phyloP scores from a whole-genome alignment of 176 grass and related monocot genomes.

The Bolboschoenus planiculmis region DNA sequence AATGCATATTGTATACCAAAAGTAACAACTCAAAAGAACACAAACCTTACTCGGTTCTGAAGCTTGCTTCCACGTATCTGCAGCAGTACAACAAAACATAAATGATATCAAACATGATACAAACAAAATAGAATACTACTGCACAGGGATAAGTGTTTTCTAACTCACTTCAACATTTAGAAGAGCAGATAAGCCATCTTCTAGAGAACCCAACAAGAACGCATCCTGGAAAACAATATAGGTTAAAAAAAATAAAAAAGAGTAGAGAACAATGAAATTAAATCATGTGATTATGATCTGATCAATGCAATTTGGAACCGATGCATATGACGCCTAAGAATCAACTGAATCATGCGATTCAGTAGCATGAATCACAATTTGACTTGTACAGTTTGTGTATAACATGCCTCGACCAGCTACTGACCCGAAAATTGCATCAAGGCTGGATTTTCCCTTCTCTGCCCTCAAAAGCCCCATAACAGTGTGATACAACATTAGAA shows the following conservation, averaged over 20 bases:
- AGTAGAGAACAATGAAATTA: neutral
- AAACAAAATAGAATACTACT: slow-evolving; percentile 9
- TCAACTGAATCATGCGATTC: neutral
- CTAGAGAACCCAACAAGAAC: slow-evolving; percentile 46
- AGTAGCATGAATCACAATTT: neutral
- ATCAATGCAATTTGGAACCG: neutral
- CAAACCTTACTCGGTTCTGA: slow-evolving; percentile 53
- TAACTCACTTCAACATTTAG: slow-evolving; percentile 63
- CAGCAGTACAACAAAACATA: neutral
- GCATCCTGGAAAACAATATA: slow-evolving; percentile 43
- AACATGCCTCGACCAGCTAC: neutral
- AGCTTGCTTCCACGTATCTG: slow-evolving; percentile 70
- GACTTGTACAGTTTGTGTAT: neutral
- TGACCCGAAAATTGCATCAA: neutral
- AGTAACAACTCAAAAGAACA: slow-evolving; percentile 8
- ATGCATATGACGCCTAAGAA: neutral
- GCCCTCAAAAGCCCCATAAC: neutral
- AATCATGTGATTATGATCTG: neutral
- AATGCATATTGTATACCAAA: neutral
- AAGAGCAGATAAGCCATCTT: slow-evolving; percentile 66
- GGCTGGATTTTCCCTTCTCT: neutral
- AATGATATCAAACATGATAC: slow-evolving; percentile 16
- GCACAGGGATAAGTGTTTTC: neutral
- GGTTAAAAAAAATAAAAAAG: neutral
- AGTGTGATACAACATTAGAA: neutral